phyloP scores from a whole-genome alignment of 306 rosid genomes.

The Quercus bicolor region DNA sequence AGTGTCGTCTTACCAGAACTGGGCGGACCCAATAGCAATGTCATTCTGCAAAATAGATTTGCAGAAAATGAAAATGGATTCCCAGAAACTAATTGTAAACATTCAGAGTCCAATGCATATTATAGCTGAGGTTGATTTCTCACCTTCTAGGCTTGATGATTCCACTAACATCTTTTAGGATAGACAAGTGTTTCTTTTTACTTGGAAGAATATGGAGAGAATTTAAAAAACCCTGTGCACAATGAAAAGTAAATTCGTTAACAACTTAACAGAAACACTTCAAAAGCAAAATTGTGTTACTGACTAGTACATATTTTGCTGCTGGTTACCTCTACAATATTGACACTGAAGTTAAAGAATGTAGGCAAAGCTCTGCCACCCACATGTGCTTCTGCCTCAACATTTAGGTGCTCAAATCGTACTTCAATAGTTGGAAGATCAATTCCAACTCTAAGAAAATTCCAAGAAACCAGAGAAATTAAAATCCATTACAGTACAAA shows the following conservation, averaged over 20 bases:
- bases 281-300: not conserved
- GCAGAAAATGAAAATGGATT: not conserved
- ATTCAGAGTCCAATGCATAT: not conserved
- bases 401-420: constrained; percentile 47
- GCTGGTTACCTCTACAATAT: constrained; percentile 28
- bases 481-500: not conserved
- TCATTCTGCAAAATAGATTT: constrained; percentile 38
- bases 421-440: constrained; percentile 54
- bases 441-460: constrained; percentile 53
- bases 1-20: constrained; percentile 85
- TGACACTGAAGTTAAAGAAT: constrained; percentile 18
- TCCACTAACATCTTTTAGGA: constrained; percentile 65
- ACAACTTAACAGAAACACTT: not conserved
- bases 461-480: not conserved
- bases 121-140: not conserved
- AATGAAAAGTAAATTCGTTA: not conserved
- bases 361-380: constrained; percentile 46
- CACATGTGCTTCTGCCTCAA: constrained; percentile 43
- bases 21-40: constrained; percentile 85
- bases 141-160: constrained; percentile 64
- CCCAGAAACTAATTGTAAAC: not conserved
- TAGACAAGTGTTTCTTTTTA: constrained; percentile 32
- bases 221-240: constrained; percentile 22
- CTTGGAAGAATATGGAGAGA: constrained; percentile 29
- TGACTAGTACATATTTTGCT: not conserved